phyloP scores from a whole-genome alignment of 306 rosid genomes.

The Corylus heterophylla region DNA sequence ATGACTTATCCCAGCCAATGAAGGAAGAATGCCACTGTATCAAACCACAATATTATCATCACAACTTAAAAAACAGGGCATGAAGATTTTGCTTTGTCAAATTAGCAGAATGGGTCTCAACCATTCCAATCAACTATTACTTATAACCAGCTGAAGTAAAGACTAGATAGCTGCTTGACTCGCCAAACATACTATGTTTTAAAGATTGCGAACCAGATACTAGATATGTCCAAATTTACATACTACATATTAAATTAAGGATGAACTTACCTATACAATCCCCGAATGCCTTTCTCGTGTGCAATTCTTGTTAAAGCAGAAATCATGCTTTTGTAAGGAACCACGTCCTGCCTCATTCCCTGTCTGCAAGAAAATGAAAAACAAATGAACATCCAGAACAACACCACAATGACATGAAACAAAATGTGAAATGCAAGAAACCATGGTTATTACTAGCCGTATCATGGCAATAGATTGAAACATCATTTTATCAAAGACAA shows the following conservation, averaged over 20 bases:
- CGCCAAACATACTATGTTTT: too few species aligned
- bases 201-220: not conserved
- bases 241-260: not conserved
- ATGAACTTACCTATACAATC: slow-evolving; percentile 75
- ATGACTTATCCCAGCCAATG: slow-evolving; percentile 91
- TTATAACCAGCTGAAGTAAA: not conserved
- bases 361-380: slow-evolving; percentile 47
- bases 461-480: not conserved
- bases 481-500: not conserved
- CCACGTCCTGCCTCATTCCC: slow-evolving; percentile 85
- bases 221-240: not conserved
- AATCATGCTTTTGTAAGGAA: slow-evolving; percentile 82
- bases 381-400: slow-evolving; percentile 27
- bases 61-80: not conserved
- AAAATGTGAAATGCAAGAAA: not conserved
- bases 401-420: not conserved
- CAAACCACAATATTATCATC: slow-evolving; percentile 34
- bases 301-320: slow-evolving; percentile 84
- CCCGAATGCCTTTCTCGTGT: slow-evolving; percentile 87
- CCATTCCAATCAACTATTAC: not conserved
- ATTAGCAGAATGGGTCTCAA: not conserved
- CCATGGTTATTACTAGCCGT: not conserved
- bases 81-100: not conserved
- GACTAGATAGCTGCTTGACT: not conserved
- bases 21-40: slow-evolving; percentile 88